Conservation (phyloP, 768 basidiomycete genomes). For the Hemileccinum impolitum region DNA sequence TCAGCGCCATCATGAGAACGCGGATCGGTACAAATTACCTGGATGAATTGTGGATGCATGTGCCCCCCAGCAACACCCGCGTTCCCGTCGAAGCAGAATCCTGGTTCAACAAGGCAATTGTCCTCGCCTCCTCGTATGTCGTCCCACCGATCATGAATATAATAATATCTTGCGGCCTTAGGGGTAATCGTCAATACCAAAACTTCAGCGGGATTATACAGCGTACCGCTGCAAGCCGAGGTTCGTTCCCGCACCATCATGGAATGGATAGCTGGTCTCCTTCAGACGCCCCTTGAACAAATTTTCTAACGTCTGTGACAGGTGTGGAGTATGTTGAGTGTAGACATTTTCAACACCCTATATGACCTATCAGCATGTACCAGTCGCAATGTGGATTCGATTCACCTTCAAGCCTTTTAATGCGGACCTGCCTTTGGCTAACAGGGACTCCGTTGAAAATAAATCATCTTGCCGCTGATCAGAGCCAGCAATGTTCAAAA, state of each 20-base stretch:
- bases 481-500: constrained; percentile 89
- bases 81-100: constrained; percentile 64
- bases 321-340: constrained; percentile 93
- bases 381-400: background rate
- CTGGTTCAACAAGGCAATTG: constrained; percentile 83
- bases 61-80: constrained; percentile 86
- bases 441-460: constrained; percentile 91
- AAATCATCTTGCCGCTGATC: constrained; percentile 98
- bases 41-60: constrained; percentile 91
- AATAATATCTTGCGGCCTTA: constrained; percentile 92
- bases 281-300: constrained; percentile 81
- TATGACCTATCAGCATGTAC: constrained; percentile 7
- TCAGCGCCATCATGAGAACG: background rate
- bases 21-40: constrained; percentile 48
- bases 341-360: constrained; percentile 99
- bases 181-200: constrained; percentile 1
- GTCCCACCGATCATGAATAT: constrained; percentile 96
- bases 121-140: constrained; percentile 92
- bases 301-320: constrained; percentile 88
- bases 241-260: constrained; percentile 68
- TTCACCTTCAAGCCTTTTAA: constrained; percentile 90
- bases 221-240: constrained; percentile 66
- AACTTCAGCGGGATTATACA: background rate
- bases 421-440: constrained; percentile 92
- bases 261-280: constrained; percentile 88